Percentiles rank a stretch among this genome's conserved stretches.
phyloP scores from a whole-genome alignment of 139 green algal species.

The Chlorella sp. region DNA sequence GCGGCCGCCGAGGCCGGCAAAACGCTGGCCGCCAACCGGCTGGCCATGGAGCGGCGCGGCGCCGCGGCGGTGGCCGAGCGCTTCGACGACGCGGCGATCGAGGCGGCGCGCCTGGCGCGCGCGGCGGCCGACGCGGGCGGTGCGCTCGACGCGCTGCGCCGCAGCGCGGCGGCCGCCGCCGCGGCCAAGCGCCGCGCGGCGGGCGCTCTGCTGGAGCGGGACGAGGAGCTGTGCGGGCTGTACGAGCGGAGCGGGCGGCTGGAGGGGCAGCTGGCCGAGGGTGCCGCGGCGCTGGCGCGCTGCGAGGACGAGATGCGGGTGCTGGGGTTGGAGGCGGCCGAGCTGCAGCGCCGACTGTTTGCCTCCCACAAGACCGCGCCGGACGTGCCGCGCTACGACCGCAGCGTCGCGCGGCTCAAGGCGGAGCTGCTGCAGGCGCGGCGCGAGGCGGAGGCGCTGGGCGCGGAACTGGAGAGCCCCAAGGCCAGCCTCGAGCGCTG shows the following conservation, averaged over 20 bases:
- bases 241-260: conserved; percentile 83
- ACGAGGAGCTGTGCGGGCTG: conserved; percentile 87
- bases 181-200: conserved; percentile 14
- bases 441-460: conserved; percentile 60
- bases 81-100: background rate
- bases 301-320: conserved; percentile 72
- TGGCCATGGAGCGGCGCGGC: background rate
- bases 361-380: conserved; percentile 47
- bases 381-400: conserved; percentile 20
- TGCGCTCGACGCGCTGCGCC: background rate
- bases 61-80: conserved; percentile 1
- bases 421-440: conserved; percentile 36
- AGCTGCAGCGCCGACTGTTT: conserved; percentile 60
- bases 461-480: conserved; percentile 71
- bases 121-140: background rate
- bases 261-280: conserved; percentile 51
- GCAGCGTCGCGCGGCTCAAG: conserved; percentile 15
- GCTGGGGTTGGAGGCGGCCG: conserved; percentile 61
- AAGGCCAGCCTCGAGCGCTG: conserved; percentile 58
- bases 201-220: conserved; percentile 76
- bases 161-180: background rate
- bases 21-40: background rate
- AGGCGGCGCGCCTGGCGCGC: background rate
- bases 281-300: conserved; percentile 54
- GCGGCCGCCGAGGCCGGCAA: background rate